A percentile compares a stretch with the other conserved stretches of the same genome.
These are phyloP conservation scores for Penicillium roqueforti DNA, from an alignment of 495 filamentous ascomycete genomes.

Conservation along the genomic window DNA sequence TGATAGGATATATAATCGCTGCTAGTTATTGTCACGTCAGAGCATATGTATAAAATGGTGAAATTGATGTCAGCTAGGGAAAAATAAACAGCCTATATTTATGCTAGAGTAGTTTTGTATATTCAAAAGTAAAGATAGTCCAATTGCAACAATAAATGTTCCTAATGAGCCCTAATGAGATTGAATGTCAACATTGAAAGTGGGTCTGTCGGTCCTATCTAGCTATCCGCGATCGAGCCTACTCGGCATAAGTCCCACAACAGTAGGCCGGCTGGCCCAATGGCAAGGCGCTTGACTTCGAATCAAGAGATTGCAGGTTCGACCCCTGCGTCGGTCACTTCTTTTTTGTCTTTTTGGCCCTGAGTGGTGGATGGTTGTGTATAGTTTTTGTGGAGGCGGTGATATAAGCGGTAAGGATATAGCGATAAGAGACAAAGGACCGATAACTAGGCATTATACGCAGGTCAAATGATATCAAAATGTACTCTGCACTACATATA, in stretches of 20 bases:
- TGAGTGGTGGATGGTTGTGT: neutral
- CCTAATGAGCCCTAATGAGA: too few species aligned
- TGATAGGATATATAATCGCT: neutral
- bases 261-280: constrained; percentile 53
- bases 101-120: neutral
- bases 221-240: too few species aligned
- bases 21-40: neutral
- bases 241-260: too few species aligned
- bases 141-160: neutral
- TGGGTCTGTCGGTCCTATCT: too few species aligned
- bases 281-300: constrained; percentile 73
- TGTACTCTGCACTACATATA: too few species aligned
- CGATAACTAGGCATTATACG: too few species aligned
- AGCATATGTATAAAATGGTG: neutral
- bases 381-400: too few species aligned
- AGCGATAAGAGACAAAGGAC: too few species aligned
- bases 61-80: neutral
- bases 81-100: neutral
- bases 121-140: neutral
- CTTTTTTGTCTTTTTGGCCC: neutral
- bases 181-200: neutral
- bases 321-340: constrained; percentile 26
- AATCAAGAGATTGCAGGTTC: constrained; percentile 54
- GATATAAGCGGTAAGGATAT: too few species aligned
- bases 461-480: too few species aligned